A percentile compares a stretch with the other conserved stretches of the same genome.
Evolutionary conservation across 805 yeast species (phyloP).

Genomic region (Lipomyces orientalis): DNA sequence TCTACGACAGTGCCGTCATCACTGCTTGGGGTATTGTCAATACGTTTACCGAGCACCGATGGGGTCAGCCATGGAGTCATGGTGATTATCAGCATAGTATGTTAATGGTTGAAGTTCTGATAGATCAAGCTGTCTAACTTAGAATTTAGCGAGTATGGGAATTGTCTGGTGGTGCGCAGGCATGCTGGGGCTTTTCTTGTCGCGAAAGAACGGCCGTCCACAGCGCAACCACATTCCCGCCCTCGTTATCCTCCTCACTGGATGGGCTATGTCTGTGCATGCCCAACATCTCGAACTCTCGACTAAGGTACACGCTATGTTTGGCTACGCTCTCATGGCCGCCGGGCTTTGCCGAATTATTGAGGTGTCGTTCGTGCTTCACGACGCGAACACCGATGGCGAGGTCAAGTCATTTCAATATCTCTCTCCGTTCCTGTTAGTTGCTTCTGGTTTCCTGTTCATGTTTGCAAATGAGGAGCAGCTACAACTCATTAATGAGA

Average conservation of each 20-base stretch:
- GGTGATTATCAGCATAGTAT: constrained; percentile 74
- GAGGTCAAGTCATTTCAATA: constrained; percentile 76
- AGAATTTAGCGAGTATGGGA: constrained; percentile 77
- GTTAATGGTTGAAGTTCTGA: neutral
- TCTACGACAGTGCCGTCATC: constrained; percentile 80
- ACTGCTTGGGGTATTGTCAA: constrained; percentile 90
- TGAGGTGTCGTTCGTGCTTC: constrained; percentile 78
- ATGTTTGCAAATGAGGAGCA: constrained; percentile 96
- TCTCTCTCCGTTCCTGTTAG: constrained; percentile 74
- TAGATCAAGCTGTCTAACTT: neutral
- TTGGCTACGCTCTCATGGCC: constrained; percentile 77
- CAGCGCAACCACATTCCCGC: constrained; percentile 80
- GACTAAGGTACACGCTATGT: constrained; percentile 85
- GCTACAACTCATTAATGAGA: constrained; percentile 65
- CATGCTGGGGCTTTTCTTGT: constrained; percentile 75
- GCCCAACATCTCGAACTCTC: constrained; percentile 75
- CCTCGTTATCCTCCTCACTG: constrained; percentile 80
- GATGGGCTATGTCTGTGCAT: constrained; percentile 94
- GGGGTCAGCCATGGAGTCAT: constrained; percentile 94
- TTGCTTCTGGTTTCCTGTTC: constrained; percentile 78
- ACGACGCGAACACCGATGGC: constrained; percentile 57
- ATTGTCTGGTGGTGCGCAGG: constrained; percentile 97
- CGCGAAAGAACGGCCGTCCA: constrained; percentile 54
- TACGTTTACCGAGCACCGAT: constrained; percentile 94
- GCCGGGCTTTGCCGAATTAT: constrained; percentile 79